A percentile compares a stretch with the other conserved stretches of the same genome.
phyloP scores from a whole-genome alignment of 1,284 basidiomycete species.

The Pseudozyma sp. region DNA sequence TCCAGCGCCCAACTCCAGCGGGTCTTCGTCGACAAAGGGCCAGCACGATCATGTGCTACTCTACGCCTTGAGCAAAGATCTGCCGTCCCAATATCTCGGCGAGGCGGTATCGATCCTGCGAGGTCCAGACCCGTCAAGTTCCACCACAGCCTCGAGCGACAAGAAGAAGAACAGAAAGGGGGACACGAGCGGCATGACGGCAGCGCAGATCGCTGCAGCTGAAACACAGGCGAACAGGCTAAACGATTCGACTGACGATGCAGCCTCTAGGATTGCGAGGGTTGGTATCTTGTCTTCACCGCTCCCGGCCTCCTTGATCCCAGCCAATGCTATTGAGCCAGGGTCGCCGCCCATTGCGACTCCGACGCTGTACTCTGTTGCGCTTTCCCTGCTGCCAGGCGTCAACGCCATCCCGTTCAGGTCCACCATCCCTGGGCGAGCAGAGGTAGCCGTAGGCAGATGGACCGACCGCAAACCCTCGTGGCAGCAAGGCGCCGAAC shows the following conservation, averaged over 20 bases:
- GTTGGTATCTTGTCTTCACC: slow-evolving; percentile 51
- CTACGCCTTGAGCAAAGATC: slow-evolving; percentile 54
- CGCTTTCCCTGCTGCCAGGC: slow-evolving; percentile 50
- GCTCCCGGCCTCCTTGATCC: slow-evolving; percentile 51
- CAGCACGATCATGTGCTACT: slow-evolving; percentile 52
- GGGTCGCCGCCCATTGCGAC: slow-evolving; percentile 34
- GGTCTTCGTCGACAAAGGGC: slow-evolving; percentile 3
- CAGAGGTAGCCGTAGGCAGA: slow-evolving; percentile 56
- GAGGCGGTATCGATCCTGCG: slow-evolving; percentile 52
- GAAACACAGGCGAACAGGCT: slow-evolving; percentile 16
- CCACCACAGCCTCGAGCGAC: neutral
- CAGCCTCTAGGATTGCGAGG: slow-evolving; percentile 27
- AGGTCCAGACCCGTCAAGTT: slow-evolving; percentile 19
- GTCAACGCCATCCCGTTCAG: slow-evolving; percentile 53
- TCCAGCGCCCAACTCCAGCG: slow-evolving; percentile 19
- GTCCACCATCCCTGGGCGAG: slow-evolving; percentile 51
- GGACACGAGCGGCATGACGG: slow-evolving; percentile 13
- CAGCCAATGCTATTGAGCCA: slow-evolving; percentile 32
- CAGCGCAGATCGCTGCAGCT: slow-evolving; percentile 27
- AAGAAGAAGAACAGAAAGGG: slow-evolving; percentile 3
- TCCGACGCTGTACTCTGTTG: slow-evolving; percentile 44
- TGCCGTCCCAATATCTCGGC: slow-evolving; percentile 46
- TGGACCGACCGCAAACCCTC: slow-evolving; percentile 55
- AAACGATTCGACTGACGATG: slow-evolving; percentile 4
- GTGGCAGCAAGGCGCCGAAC: slow-evolving; percentile 49